Percentiles rank a stretch among this genome's conserved stretches.
Evolutionary conservation across 768 basidiomycete species (phyloP).

Genomic region (Udeniomyces megalosporus): DNA sequence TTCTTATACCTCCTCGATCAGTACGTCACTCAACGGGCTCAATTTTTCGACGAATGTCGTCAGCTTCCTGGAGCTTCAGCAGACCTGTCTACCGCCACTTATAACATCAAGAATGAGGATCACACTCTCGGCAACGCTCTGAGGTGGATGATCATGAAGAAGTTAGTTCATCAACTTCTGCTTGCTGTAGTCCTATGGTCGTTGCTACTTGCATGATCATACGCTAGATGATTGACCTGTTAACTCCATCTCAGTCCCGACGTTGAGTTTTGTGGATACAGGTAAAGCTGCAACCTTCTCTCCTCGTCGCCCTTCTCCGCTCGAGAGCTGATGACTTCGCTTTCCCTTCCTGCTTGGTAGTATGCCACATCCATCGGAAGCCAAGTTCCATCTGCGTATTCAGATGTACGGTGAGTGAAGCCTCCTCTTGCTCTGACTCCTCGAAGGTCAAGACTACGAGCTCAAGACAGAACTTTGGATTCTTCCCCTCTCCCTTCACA

Average conservation of each 20-base stretch:
- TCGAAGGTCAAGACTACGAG: no score
- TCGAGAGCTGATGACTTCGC: neutral
- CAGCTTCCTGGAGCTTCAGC: conserved; percentile 70
- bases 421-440: no score
- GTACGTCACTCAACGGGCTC: no score
- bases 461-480: no score
- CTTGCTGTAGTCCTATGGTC: no score
- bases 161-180: conserved; percentile 40
- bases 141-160: conserved; percentile 98
- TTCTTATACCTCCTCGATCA: neutral
- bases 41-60: neutral
- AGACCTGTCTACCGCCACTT: conserved; percentile 77
- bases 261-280: conserved; percentile 97
- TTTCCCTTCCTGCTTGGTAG: conserved; percentile 30
- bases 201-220: no score
- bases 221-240: no score
- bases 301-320: neutral
- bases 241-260: conserved; percentile 47
- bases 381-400: conserved; percentile 87
- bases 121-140: conserved; percentile 92
- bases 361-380: conserved; percentile 91
- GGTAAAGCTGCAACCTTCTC: conserved; percentile 35
- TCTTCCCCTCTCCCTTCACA: neutral
- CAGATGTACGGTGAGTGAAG: conserved; percentile 87
- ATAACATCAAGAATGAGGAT: conserved; percentile 78